phyloP scores from a whole-genome alignment of 192 early-diverging fungal species.

The Podila epicladia region DNA sequence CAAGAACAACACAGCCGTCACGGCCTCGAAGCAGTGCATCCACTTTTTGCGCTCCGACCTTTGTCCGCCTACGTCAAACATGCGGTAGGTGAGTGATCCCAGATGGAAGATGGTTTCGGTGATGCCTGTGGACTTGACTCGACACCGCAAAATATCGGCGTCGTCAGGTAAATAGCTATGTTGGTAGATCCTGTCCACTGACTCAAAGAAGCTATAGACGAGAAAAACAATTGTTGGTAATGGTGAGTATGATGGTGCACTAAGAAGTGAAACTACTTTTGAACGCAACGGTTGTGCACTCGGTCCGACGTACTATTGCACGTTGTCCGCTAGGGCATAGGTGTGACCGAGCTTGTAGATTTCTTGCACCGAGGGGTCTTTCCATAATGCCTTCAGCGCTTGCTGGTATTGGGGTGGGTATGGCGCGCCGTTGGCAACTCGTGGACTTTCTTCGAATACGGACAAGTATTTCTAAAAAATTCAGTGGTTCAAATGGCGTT shows the following conservation, averaged over 20 bases:
- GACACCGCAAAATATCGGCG: slow-evolving; percentile 66
- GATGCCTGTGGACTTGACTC: slow-evolving; percentile 73
- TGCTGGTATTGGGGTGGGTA: slow-evolving; percentile 53
- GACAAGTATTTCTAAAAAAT: slow-evolving; percentile 36
- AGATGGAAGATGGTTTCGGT: slow-evolving; percentile 67
- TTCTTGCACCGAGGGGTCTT: slow-evolving; percentile 53
- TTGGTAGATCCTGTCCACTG: slow-evolving; percentile 58
- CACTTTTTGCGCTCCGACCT: slow-evolving; percentile 64
- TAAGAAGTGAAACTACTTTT: neutral
- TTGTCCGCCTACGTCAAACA: slow-evolving; percentile 70
- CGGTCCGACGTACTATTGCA: slow-evolving; percentile 56
- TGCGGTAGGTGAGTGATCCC: slow-evolving; percentile 62
- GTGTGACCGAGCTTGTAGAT: slow-evolving; percentile 52
- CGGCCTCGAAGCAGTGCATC: slow-evolving; percentile 65
- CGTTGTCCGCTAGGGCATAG: slow-evolving; percentile 62
- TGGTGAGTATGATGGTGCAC: neutral
- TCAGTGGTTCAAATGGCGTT: neutral
- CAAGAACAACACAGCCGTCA: slow-evolving; percentile 66
- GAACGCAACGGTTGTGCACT: neutral
- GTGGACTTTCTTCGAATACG: slow-evolving; percentile 50
- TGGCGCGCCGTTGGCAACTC: slow-evolving; percentile 44
- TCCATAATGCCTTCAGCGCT: slow-evolving; percentile 60
- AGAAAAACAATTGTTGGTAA: neutral
- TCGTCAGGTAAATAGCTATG: slow-evolving; percentile 62
- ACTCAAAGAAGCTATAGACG: slow-evolving; percentile 58